phyloP scores from a whole-genome alignment of 768 basidiomycete species.

The Tylopilus intermedius region DNA sequence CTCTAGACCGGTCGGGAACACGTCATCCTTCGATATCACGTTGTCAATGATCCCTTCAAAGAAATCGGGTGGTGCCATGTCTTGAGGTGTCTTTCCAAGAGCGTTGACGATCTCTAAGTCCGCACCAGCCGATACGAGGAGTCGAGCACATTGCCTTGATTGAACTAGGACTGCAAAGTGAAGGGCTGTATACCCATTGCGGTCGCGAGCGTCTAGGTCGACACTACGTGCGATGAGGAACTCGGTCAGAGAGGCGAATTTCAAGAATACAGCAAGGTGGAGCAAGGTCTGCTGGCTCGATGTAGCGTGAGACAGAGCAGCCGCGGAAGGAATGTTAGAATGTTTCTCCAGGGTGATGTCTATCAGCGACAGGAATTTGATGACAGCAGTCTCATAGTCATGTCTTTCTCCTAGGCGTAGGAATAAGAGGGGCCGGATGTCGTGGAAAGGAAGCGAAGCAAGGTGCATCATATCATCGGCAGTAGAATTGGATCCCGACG shows the following conservation, averaged over 20 bases:
- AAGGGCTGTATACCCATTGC: conserved; percentile 85
- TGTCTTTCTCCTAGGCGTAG: conserved; percentile 49
- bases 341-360: conserved; percentile 53
- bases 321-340: conserved; percentile 37
- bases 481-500: conserved; percentile 29
- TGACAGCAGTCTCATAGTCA: conserved; percentile 70
- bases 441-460: conserved; percentile 40
- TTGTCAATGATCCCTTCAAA: conserved; percentile 37
- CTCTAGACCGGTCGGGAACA: conserved; percentile 18
- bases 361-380: conserved; percentile 76
- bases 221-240: conserved; percentile 70
- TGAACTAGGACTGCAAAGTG: conserved; percentile 75
- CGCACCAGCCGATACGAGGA: conserved; percentile 78
- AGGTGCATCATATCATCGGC: conserved; percentile 52
- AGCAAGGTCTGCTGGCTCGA: conserved; percentile 79
- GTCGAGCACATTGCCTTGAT: conserved; percentile 56
- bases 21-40: conserved; percentile 19
- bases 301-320: conserved; percentile 68
- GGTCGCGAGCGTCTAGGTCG: conserved; percentile 80
- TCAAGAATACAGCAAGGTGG: conserved; percentile 80
- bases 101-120: conserved; percentile 71
- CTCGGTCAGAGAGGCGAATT: conserved; percentile 61
- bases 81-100: conserved; percentile 63
- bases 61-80: conserved; percentile 45
- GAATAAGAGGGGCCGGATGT: conserved; percentile 56